Conservation (phyloP, 495 filamentous ascomycete species). For the Penicillium paxilli region DNA sequence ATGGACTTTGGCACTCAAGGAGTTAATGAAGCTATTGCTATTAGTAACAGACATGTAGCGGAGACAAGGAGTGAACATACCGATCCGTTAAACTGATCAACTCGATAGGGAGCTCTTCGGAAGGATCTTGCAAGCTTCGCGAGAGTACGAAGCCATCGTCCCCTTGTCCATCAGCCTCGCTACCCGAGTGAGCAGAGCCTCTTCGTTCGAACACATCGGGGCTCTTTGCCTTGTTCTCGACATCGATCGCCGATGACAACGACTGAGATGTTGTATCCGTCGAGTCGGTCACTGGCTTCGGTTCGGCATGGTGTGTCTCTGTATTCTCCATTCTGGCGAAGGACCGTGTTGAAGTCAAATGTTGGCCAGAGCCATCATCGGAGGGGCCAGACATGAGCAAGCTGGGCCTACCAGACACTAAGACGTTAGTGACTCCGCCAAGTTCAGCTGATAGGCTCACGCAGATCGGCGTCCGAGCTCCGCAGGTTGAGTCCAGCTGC, state of each 20-base stretch:
- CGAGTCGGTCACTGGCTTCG: slow-evolving; percentile 54
- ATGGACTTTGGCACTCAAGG: slow-evolving; percentile 83
- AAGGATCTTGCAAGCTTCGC: slow-evolving; percentile 58
- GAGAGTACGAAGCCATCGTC: slow-evolving; percentile 46
- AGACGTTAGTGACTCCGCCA: slow-evolving; percentile 24
- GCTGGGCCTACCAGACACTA: slow-evolving; percentile 24
- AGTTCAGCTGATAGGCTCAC: slow-evolving; percentile 36
- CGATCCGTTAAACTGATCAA: slow-evolving; percentile 85
- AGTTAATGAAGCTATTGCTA: slow-evolving; percentile 77
- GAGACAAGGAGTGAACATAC: slow-evolving; percentile 40
- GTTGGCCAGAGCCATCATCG: slow-evolving; percentile 30
- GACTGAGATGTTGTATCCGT: slow-evolving; percentile 30
- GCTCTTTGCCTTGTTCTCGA: slow-evolving; percentile 35
- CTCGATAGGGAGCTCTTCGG: slow-evolving; percentile 91
- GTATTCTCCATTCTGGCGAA: slow-evolving; percentile 56
- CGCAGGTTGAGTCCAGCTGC: not conserved
- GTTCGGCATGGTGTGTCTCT: slow-evolving; percentile 38
- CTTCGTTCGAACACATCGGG: slow-evolving; percentile 46
- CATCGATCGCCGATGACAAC: slow-evolving; percentile 21
- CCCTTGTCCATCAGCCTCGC: slow-evolving; percentile 48
- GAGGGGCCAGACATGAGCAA: slow-evolving; percentile 29
- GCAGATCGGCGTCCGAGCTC: slow-evolving; percentile 26
- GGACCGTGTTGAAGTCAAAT: slow-evolving; percentile 45
- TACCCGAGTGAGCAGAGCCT: slow-evolving; percentile 52
- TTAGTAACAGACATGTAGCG: not conserved